A percentile compares a stretch with the other conserved stretches of the same genome.
These are phyloP conservation scores for Puccinia horiana DNA, from an alignment of 1,284 basidiomycete species.

Conservation along the genomic window DNA sequence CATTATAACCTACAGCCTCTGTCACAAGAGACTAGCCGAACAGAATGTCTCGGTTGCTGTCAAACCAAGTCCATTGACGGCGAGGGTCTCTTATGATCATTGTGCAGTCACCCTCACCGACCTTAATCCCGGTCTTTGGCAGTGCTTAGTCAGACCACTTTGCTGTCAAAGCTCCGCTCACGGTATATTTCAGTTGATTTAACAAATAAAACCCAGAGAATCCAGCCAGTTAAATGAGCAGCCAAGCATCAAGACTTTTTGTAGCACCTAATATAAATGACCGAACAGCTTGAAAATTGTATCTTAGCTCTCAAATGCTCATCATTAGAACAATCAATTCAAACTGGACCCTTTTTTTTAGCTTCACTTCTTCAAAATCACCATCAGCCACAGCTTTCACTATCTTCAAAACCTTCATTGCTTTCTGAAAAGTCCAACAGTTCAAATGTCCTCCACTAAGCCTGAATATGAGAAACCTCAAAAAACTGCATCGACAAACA, in stretches of 20 bases:
- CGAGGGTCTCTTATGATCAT: slow-evolving; percentile 32
- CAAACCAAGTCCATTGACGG: slow-evolving; percentile 32
- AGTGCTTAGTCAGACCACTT: slow-evolving; percentile 96
- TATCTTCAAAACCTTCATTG: not conserved
- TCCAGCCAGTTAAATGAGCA: not conserved
- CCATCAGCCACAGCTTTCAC: not conserved
- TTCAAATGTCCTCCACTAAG: too few species aligned
- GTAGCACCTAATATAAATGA: slow-evolving; percentile 31
- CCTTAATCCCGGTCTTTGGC: slow-evolving; percentile 68
- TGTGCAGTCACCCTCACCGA: slow-evolving; percentile 74
- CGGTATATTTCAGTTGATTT: slow-evolving; percentile 62
- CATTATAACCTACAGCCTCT: slow-evolving; percentile 67
- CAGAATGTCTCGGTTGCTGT: slow-evolving; percentile 21
- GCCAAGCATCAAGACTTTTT: not conserved
- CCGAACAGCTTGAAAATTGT: slow-evolving; percentile 44
- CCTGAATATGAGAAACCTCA: too few species aligned
- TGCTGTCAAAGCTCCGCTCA: slow-evolving; percentile 77
- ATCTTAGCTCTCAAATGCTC: slow-evolving; percentile 49
- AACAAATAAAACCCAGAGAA: slow-evolving; percentile 28
- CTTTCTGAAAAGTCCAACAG: too few species aligned
- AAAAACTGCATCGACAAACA: too few species aligned
- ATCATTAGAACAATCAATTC: slow-evolving; percentile 50
- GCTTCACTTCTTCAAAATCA: slow-evolving; percentile 51
- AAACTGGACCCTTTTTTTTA: slow-evolving; percentile 62
- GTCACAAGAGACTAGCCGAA: slow-evolving; percentile 7